phyloP scores from a whole-genome alignment of 176 grass and related monocot species.

The Elymus sibiricus region DNA sequence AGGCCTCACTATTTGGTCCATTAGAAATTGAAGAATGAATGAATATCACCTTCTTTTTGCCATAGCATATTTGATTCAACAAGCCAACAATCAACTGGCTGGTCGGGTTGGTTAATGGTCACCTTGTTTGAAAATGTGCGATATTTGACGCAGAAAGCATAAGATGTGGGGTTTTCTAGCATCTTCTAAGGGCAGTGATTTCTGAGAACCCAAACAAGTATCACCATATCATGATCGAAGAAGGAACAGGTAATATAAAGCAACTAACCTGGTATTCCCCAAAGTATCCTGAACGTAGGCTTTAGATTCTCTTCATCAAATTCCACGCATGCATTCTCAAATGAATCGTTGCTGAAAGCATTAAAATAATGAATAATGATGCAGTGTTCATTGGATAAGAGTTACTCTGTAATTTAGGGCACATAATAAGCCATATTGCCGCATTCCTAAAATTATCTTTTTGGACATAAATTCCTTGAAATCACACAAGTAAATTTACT shows the following conservation, averaged over 20 bases:
- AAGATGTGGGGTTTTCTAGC: neutral
- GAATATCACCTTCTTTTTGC: neutral
- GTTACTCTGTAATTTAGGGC: conserved; percentile 16
- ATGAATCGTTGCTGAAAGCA: conserved; percentile 56
- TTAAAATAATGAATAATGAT: conserved; percentile 20
- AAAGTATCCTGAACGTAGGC: conserved; percentile 81
- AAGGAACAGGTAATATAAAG: neutral
- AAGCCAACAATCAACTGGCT: neutral
- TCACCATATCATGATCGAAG: neutral
- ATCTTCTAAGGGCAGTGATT: neutral
- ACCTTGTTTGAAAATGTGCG: neutral
- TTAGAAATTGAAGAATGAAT: neutral
- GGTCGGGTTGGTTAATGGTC: neutral
- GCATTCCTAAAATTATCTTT: neutral
- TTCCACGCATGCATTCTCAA: conserved; percentile 84
- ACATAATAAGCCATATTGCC: neutral
- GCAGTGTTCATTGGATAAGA: neutral
- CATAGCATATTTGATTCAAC: neutral
- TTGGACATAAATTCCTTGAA: neutral
- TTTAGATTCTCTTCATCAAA: conserved; percentile 79
- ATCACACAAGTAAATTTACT: neutral
- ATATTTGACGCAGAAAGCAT: neutral
- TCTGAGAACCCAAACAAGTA: conserved; percentile 17
- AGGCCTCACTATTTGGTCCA: neutral
- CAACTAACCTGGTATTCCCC: conserved; percentile 72